These are phyloP conservation scores for Hericium coralloides DNA, from an alignment of 768 basidiomycete species.

Conservation along the genomic window DNA sequence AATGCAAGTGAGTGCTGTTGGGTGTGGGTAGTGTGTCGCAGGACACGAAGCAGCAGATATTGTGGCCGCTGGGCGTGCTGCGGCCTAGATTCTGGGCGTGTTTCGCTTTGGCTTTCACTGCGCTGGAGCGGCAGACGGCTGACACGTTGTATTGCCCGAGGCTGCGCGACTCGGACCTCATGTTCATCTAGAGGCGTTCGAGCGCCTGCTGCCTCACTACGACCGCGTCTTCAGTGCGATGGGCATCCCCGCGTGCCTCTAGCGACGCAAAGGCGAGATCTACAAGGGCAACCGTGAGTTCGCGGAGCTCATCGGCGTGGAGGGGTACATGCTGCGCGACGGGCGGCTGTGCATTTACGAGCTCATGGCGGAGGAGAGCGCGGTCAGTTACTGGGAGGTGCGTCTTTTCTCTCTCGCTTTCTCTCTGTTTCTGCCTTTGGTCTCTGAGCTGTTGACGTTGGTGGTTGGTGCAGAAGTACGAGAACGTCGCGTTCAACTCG, in stretches of 20 bases:
- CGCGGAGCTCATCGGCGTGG: conserved; percentile 80
- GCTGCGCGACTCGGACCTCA: conserved; percentile 83
- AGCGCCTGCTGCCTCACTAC: conserved; percentile 89
- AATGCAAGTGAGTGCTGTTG: not conserved
- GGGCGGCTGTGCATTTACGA: conserved; percentile 45
- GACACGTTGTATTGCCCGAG: conserved; percentile 35
- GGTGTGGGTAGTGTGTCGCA: conserved; percentile 61
- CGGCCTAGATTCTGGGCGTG: conserved; percentile 78
- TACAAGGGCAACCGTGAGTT: conserved; percentile 98
- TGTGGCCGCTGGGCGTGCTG: conserved; percentile 80
- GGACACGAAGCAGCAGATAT: conserved; percentile 85
- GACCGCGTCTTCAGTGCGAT: conserved; percentile 92
- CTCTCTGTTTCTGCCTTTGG: not conserved
- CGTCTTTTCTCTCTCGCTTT: too few species aligned
- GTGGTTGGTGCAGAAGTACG: conserved; percentile 77
- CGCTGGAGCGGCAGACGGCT: conserved; percentile 1
- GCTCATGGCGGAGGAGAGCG: conserved; percentile 94
- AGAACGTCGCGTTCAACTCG: conserved; percentile 87
- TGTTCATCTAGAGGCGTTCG: conserved; percentile 98
- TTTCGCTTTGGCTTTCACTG: conserved; percentile 2
- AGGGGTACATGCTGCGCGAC: conserved; percentile 83
- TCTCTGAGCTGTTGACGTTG: not conserved
- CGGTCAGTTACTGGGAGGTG: conserved; percentile 97
- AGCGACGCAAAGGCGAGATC: conserved; percentile 95
- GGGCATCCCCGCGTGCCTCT: conserved; percentile 94